Conservation (phyloP, 2,329 filamentous ascomycete genomes). For the Emydomyces testavorans region DNA sequence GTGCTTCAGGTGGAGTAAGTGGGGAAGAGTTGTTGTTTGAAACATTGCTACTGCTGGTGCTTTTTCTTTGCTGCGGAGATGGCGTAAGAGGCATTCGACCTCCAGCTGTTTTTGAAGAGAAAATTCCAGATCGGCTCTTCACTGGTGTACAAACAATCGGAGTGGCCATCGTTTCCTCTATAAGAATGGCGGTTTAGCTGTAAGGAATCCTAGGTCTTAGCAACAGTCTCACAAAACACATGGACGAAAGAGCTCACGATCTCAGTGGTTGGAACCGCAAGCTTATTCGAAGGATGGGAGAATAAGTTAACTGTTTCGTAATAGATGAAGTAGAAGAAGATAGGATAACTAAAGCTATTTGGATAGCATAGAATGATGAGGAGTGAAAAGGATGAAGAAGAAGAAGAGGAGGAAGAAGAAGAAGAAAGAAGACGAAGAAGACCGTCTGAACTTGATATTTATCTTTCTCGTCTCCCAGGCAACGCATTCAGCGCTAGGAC, state of each 20-base stretch:
- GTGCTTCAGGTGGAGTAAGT: conserved; percentile 58
- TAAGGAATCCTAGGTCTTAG: too few relatives aligned
- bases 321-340: not conserved
- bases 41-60: conserved; percentile 34
- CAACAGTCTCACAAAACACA: too few relatives aligned
- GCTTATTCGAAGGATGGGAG: not conserved
- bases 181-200: not conserved
- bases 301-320: not conserved
- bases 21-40: conserved; percentile 55
- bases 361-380: not conserved
- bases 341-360: not conserved
- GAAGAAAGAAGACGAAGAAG: conserved; percentile 17
- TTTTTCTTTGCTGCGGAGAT: conserved; percentile 59
- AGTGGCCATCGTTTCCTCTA: conserved; percentile 56
- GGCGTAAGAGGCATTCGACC: conserved; percentile 90
- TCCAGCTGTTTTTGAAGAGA: conserved; percentile 84
- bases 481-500: conserved; percentile 25
- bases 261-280: too few relatives aligned
- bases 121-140: conserved; percentile 89
- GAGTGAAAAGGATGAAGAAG: not conserved
- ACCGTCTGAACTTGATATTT: conserved; percentile 29
- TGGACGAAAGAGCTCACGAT: too few relatives aligned
- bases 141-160: conserved; percentile 74
- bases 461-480: conserved; percentile 29
- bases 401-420: conserved; percentile 19